Conservation (phyloP, 2,329 filamentous ascomycete genomes). For the Colletotrichum kahawae region DNA sequence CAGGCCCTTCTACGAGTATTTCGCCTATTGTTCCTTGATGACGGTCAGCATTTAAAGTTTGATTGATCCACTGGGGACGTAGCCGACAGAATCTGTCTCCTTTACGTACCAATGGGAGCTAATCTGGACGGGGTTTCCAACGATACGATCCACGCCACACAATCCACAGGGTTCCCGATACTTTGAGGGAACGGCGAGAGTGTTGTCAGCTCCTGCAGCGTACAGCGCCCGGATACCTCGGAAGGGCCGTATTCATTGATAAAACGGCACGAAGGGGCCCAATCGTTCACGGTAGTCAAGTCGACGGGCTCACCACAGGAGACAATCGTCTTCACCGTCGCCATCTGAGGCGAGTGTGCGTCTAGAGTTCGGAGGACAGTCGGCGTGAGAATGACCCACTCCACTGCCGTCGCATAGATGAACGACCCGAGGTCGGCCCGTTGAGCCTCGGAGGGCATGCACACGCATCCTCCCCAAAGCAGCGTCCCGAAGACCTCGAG, state of each 20-base stretch:
- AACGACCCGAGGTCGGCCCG: background rate
- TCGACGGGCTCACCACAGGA: background rate
- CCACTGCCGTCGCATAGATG: background rate
- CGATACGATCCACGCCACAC: background rate
- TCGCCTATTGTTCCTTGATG: background rate
- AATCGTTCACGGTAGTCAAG: background rate
- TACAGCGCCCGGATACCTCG: background rate
- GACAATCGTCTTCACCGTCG: background rate
- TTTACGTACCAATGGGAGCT: slow-evolving; percentile 24
- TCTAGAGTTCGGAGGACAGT: background rate
- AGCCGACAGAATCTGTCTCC: background rate
- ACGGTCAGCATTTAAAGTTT: background rate
- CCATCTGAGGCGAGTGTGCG: background rate
- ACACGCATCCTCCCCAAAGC: background rate
- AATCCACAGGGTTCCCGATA: background rate
- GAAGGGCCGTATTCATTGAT: background rate
- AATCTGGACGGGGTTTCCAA: background rate
- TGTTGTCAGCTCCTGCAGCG: background rate
- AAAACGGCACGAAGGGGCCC: background rate
- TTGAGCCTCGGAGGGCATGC: background rate
- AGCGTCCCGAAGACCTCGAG: background rate
- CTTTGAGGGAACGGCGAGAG: background rate
- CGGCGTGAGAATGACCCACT: background rate
- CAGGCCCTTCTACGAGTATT: background rate
- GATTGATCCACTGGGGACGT: background rate